These are phyloP conservation scores for Coemansia sp. DNA, from an alignment of 192 early-diverging fungal species.

Conservation along the genomic window DNA sequence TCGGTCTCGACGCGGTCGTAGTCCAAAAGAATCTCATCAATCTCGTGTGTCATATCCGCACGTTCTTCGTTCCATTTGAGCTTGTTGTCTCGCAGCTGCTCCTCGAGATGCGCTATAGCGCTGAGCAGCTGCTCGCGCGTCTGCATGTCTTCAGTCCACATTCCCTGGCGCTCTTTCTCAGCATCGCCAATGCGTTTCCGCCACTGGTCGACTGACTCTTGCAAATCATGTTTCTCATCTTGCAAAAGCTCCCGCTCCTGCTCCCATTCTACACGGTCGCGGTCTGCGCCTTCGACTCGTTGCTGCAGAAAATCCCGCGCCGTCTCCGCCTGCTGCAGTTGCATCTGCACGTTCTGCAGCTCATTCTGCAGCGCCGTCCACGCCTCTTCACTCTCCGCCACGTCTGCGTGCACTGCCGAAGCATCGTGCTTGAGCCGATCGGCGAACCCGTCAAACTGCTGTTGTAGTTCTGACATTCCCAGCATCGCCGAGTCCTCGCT, in stretches of 20 bases:
- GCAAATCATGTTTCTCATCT: slow-evolving; percentile 31
- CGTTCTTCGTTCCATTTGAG: background rate
- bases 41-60: slow-evolving; percentile 11
- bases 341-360: slow-evolving; percentile 13
- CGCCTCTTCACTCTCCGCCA: slow-evolving; percentile 35
- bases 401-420: slow-evolving; percentile 32
- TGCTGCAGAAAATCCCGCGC: slow-evolving; percentile 25
- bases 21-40: slow-evolving; percentile 8
- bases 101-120: slow-evolving; percentile 30
- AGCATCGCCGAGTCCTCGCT: slow-evolving; percentile 17
- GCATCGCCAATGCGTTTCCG: slow-evolving; percentile 38
- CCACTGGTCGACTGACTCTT: slow-evolving; percentile 32
- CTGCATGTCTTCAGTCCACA: slow-evolving; percentile 40
- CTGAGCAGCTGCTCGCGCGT: slow-evolving; percentile 34
- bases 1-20: slow-evolving; percentile 20
- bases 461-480: slow-evolving; percentile 26
- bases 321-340: slow-evolving; percentile 24
- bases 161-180: slow-evolving; percentile 43
- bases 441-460: slow-evolving; percentile 41
- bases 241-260: slow-evolving; percentile 36
- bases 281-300: slow-evolving; percentile 21
- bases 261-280: slow-evolving; percentile 38
- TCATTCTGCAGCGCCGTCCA: slow-evolving; percentile 39
- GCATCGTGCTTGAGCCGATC: slow-evolving; percentile 36
- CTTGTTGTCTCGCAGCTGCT: slow-evolving; percentile 13